Evolutionary conservation across 768 basidiomycete genomes (phyloP).

Genomic region (Termitomyces sp.): DNA sequence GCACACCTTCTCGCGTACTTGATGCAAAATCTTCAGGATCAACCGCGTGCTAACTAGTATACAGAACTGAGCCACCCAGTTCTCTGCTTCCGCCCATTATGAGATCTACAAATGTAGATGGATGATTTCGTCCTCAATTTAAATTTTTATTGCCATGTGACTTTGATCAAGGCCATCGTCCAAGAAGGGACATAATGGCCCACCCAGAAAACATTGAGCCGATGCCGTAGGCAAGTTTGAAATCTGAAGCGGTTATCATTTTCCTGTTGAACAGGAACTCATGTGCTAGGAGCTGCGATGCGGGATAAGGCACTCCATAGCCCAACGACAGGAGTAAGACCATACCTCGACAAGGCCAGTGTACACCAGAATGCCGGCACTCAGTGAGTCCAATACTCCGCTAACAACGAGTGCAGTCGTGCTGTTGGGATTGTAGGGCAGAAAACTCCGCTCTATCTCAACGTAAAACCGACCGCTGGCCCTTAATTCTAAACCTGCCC

Average conservation of each 20-base stretch:
- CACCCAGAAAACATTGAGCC: conserved; percentile 75
- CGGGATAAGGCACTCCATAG: conserved; percentile 3
- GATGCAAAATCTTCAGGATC: no score
- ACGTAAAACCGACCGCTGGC: no score
- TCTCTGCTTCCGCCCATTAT: no score
- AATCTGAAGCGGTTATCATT: conserved; percentile 70
- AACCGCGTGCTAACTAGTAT: no score
- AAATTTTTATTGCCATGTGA: no score
- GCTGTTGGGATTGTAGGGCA: conserved; percentile 68
- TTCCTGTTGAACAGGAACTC: conserved; percentile 91
- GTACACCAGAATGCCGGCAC: conserved; percentile 86
- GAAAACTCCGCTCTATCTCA: no score
- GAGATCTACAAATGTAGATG: no score
- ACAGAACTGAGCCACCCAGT: no score
- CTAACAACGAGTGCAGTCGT: conserved; percentile 78
- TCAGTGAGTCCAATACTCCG: conserved; percentile 82
- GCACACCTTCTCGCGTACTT: no score
- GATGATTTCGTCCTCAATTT: no score
- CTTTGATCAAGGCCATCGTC: conserved; percentile 83
- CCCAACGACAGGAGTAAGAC: neutral
- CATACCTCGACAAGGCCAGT: conserved; percentile 42
- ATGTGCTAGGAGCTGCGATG: conserved; percentile 74
- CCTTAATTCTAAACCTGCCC: no score
- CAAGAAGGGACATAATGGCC: conserved; percentile 86
- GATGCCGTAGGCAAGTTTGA: conserved; percentile 66